Evolutionary conservation across 495 filamentous ascomycete genomes (phyloP), one percentile per base, ranked within the genome.

Genomic region (Penicillium flavigenum): DNA sequence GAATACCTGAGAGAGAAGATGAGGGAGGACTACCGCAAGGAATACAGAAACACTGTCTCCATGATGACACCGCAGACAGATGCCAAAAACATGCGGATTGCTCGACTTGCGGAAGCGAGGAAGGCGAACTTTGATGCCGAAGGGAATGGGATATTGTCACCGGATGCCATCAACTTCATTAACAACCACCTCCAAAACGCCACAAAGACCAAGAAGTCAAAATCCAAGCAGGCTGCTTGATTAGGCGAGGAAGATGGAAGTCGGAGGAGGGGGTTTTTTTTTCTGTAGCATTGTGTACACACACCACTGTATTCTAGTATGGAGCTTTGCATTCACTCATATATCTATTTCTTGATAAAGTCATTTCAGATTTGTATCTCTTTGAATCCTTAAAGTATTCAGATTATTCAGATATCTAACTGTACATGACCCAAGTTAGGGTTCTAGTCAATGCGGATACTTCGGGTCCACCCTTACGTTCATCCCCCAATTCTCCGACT

Each of bases 21-120:
- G 57, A 65, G 76, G 63, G 73, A 79, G 61, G 83, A 86, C 71
- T 83, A 83, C 58, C 72, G 78, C 51, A 82, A 76, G 67, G 82
- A 84, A 73, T 77, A 81, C 68, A 75, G 81, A 59, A 66, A 76
- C 59, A 73, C 66, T 60, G 73, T 72, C 73, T 78, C 72, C 67
- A 75, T 76, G 72, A 67, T 75, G 72, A 83, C 66, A 58, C 75
- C 71, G 76, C 58, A 55, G 52, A 74, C 67, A 24, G 73, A 79
- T 51, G 55, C 63, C 20, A 54, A 56, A 19, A 63, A 60, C 10
- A 48, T 60, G 55, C 49, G 51, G 43, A 54, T 54, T 42, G 64
- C 64, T n/a, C 61, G 68, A 60, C 68, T 62, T 36, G 51, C 58
- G 26, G 70, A 63, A 22, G 43, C 43, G 10, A 66, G 59, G 62